Percentiles rank a stretch among this genome's conserved stretches.
These are phyloP conservation scores for Achlya hypogyna DNA, from an alignment of 352 stramenopile species.

Conservation along the genomic window DNA sequence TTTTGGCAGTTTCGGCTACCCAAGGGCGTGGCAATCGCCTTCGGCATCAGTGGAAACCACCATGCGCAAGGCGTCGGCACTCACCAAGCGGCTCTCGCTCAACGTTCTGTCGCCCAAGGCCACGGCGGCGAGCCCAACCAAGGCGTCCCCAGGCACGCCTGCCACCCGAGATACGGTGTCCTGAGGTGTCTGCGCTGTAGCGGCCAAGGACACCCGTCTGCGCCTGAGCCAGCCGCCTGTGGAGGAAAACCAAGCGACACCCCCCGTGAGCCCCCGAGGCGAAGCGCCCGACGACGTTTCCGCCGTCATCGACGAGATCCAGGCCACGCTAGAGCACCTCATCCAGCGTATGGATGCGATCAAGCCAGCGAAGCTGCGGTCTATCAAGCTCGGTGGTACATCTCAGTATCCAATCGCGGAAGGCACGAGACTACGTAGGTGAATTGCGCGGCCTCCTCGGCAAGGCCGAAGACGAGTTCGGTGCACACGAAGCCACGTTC, in stretches of 20 bases:
- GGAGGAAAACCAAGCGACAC: neutral
- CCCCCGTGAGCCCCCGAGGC: neutral
- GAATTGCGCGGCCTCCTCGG: constrained; percentile 66
- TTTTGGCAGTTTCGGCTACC: neutral
- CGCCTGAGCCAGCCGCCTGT: neutral
- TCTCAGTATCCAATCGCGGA: neutral
- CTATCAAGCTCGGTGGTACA: constrained; percentile 46
- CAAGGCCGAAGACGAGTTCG: constrained; percentile 72
- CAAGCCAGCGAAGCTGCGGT: constrained; percentile 46
- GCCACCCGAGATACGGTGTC: neutral
- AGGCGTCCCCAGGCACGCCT: neutral
- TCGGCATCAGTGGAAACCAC: too few relatives aligned
- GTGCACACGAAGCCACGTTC: constrained; percentile 52
- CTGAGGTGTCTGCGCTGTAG: neutral
- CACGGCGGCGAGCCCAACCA: neutral
- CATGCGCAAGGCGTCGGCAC: neutral
- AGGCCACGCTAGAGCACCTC: constrained; percentile 34
- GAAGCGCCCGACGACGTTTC: neutral
- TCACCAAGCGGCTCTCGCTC: neutral
- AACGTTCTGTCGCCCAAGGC: constrained; percentile 1
- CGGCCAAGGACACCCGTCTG: neutral
- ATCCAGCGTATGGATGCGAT: constrained; percentile 49
- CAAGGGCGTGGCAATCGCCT: neutral
- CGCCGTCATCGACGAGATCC: constrained; percentile 28
- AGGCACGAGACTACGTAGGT: neutral